Conservation (phyloP, 2,329 filamentous ascomycete genomes). For the Sarocladium oryzae region DNA sequence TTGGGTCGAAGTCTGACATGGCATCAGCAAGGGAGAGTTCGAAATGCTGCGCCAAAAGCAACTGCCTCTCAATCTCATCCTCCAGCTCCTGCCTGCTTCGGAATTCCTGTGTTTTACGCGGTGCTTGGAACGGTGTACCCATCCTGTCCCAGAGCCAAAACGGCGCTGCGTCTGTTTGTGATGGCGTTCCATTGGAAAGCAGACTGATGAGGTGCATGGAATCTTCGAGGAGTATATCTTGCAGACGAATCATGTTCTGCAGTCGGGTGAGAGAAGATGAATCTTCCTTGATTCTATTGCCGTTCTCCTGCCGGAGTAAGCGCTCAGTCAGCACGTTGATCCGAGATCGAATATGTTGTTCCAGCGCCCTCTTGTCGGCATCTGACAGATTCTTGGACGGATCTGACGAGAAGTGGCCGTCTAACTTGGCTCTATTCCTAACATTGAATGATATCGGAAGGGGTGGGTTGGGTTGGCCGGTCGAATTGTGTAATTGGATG, state of each 20-base stretch:
- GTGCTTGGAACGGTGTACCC: background rate
- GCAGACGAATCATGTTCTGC: background rate
- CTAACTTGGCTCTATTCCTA: background rate
- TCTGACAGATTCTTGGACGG: background rate
- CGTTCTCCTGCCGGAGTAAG: background rate
- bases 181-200: background rate
- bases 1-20: conserved; percentile 23
- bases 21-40: conserved; percentile 27
- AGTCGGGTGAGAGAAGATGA: background rate
- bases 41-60: conserved; percentile 24
- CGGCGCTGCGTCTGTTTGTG: conserved; percentile 24
- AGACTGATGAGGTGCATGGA: background rate
- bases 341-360: conserved; percentile 7
- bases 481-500: background rate
- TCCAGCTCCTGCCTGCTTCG: background rate
- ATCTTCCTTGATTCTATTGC: too few relatives aligned
- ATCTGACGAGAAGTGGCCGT: too few relatives aligned
- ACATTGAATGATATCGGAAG: background rate
- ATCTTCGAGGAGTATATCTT: background rate
- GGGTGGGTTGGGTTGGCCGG: background rate
- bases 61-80: conserved; percentile 11
- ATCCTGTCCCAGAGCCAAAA: conserved; percentile 33
- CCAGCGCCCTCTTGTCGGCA: background rate
- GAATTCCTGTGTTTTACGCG: background rate
- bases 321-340: conserved; percentile 7